Evolutionary conservation across 2,329 filamentous ascomycete species (phyloP).

Genomic region (Hymenoscyphus scutula): DNA sequence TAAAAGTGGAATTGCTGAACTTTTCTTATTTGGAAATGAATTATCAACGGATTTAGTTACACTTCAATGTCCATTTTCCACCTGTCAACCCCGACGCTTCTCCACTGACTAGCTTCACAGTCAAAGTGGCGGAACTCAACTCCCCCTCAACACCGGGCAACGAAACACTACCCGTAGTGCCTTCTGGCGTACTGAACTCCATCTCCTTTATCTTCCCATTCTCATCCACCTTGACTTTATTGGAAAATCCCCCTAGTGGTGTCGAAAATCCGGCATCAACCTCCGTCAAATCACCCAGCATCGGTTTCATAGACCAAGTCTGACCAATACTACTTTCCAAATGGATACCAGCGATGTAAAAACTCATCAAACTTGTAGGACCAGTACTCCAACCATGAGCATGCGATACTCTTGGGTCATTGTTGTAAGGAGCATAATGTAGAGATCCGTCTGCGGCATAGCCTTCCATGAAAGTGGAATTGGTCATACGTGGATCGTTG

Average conservation of each 20-base stretch:
- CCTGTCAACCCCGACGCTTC: neutral
- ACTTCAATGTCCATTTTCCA: conserved; percentile 8
- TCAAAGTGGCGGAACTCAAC: neutral
- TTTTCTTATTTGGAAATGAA: no score
- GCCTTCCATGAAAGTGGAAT: conserved; percentile 40
- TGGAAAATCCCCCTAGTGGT: conserved; percentile 1
- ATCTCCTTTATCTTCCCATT: conserved; percentile 3
- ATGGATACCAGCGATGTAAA: conserved; percentile 33
- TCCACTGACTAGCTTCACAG: conserved; percentile 3
- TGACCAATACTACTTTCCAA: conserved; percentile 26
- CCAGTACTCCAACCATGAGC: conserved; percentile 39
- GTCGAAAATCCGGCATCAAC: conserved; percentile 42
- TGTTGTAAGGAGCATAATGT: conserved; percentile 38
- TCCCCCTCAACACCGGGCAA: conserved; percentile 8
- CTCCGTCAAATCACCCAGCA: conserved; percentile 38
- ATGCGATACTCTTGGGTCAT: conserved; percentile 37
- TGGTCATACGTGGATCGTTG: conserved; percentile 40
- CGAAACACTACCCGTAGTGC: conserved; percentile 6
- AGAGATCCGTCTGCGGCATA: conserved; percentile 37
- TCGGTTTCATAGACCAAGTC: conserved; percentile 34
- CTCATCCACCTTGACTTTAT: neutral
- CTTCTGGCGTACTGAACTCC: conserved; percentile 8
- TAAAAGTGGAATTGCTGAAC: no score
- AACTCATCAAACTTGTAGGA: conserved; percentile 32
- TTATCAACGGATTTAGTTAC: no score